These are phyloP conservation scores for Sporothrix inflata DNA, from an alignment of 2,329 filamentous ascomycete species.

Conservation along the genomic window DNA sequence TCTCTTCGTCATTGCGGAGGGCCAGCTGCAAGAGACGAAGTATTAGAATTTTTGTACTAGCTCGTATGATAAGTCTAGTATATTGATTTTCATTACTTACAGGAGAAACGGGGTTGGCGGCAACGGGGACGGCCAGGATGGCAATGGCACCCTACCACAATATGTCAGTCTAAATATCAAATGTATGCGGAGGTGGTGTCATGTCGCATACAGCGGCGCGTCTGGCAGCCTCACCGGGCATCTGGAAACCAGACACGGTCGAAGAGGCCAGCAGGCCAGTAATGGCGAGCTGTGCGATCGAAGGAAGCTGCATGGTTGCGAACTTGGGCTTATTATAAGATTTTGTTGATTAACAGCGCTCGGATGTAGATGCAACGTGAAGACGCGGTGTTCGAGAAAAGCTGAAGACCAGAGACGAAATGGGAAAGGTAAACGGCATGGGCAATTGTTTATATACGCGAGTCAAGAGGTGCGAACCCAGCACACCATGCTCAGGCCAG, in stretches of 20 bases:
- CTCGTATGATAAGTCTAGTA: not conserved
- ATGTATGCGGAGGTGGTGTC: not conserved
- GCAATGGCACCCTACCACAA: slow-evolving; percentile 29
- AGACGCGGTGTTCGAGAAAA: not conserved
- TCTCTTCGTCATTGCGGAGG: slow-evolving; percentile 25
- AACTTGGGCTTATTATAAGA: not conserved
- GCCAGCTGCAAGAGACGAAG: not conserved
- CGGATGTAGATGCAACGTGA: not conserved
- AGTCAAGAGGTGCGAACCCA: not conserved
- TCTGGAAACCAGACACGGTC: slow-evolving; percentile 25
- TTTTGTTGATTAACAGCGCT: not conserved
- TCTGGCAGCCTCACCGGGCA: slow-evolving; percentile 26
- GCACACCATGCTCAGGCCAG: not conserved
- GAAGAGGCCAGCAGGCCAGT: slow-evolving; percentile 31
- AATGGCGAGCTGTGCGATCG: slow-evolving; percentile 28
- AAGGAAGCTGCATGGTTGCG: slow-evolving; percentile 30
- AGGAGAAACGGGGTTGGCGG: slow-evolving; percentile 26
- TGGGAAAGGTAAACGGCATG: not conserved
- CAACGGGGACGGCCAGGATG: slow-evolving; percentile 27
- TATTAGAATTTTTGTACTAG: not conserved
- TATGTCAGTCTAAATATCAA: not conserved
- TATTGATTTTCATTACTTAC: slow-evolving; percentile 1
- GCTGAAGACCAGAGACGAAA: not conserved
- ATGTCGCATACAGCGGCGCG: slow-evolving; percentile 26
- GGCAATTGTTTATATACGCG: slow-evolving; percentile 4